Base-by-base conservation (phyloP, 148 eudicot genomes). In the Oxyria digyna region DNA sequence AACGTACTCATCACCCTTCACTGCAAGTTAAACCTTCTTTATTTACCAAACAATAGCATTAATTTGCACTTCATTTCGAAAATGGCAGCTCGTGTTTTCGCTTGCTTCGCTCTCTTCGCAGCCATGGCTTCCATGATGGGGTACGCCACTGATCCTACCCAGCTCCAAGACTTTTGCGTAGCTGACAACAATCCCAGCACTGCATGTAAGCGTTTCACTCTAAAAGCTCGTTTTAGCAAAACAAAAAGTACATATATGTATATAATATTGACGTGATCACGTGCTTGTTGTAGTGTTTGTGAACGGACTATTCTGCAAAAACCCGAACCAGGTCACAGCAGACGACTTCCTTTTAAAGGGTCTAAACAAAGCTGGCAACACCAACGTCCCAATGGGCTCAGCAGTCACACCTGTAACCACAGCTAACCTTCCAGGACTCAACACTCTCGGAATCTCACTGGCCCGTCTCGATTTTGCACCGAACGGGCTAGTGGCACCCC, bases 401-500 rank as follows among this genome's bases (percentile, higher is more conserved):
- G 32, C 15, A 26, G 43, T 65, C 8, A 17, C 24, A 6, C 6
- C 23, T 0, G 13, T 65, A 17, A 14, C 6, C 64, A 1, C 64
- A 27, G 1, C 33, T 12, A 6, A 21, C n/a, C 64, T 57, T 8
- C 18, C 35, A 29, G 64, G 64, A 4, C 17, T 57, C 64, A 57
- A 57, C 64, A 57, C 64, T 1, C 35, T 57, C 35, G 64, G 64
- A 29, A 57, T 57, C 17, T 26, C 64, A 2, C 18, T 57, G 1
- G 64, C 35, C 35, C 33, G 64, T 1, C 27, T 57, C 8, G 64
- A 57, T 35, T 13, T 57, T 8, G 64, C 35, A 33, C 35, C 64
- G 0, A 69, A 57, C 20, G 79, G 79, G 1, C 63, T 76, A 2
- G 72, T 76, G 20, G 8, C 64, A 0, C 37, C 64, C 15, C 64